A percentile compares a stretch with the other conserved stretches of the same genome.
These are phyloP conservation scores for Leccinum uliginosum DNA, from an alignment of 768 basidiomycete genomes.

Conservation along the genomic window DNA sequence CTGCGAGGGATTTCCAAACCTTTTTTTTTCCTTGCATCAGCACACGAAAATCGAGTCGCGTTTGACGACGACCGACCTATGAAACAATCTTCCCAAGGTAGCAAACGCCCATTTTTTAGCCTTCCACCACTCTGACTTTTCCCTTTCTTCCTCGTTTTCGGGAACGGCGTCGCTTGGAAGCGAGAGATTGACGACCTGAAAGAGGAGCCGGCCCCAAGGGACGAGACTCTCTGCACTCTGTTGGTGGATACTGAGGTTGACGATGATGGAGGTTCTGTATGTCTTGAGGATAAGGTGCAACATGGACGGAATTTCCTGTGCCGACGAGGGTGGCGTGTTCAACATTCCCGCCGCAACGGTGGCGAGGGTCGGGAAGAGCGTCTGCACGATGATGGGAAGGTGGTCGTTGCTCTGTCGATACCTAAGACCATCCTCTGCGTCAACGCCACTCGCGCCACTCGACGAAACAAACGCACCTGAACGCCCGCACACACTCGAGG, in stretches of 20 bases:
- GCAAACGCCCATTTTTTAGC: constrained; percentile 91
- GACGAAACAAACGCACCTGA: constrained; percentile 16
- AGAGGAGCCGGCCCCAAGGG: constrained; percentile 84
- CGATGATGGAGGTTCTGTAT: constrained; percentile 78
- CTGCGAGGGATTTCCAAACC: constrained; percentile 86
- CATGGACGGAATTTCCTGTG: constrained; percentile 76
- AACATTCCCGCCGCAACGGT: constrained; percentile 70
- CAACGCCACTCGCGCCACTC: constrained; percentile 30
- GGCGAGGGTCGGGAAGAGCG: constrained; percentile 73
- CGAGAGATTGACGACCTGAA: constrained; percentile 69
- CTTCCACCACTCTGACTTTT: constrained; percentile 84
- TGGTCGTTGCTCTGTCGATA: constrained; percentile 65
- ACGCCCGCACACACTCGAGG: constrained; percentile 71
- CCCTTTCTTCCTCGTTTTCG: constrained; percentile 69
- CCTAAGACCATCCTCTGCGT: constrained; percentile 35
- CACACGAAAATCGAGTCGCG: neutral
- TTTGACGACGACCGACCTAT: constrained; percentile 40
- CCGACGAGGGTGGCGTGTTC: constrained; percentile 50
- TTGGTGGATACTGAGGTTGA: constrained; percentile 68
- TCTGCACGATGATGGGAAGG: constrained; percentile 52
- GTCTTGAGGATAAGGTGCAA: constrained; percentile 84
- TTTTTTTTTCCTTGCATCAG: constrained; percentile 23
- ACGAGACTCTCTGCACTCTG: constrained; percentile 72
- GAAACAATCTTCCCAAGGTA: constrained; percentile 76
- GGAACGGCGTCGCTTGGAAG: constrained; percentile 65